These are phyloP conservation scores for Elsinoe necatrix DNA, from an alignment of 2,329 filamentous ascomycete species.

Conservation along the genomic window DNA sequence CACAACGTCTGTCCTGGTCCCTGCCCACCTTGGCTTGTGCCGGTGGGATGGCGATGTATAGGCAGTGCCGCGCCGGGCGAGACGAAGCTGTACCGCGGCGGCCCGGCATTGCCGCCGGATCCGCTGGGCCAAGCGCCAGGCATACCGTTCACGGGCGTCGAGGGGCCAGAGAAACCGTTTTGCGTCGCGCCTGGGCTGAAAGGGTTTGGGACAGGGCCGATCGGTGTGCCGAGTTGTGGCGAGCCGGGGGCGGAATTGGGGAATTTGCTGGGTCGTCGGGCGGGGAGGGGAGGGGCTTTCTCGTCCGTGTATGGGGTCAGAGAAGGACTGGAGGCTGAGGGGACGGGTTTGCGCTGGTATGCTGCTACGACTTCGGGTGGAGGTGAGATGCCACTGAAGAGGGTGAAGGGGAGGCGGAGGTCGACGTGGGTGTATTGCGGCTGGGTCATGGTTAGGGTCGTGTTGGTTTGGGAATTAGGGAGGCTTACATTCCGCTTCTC, in stretches of 20 bases:
- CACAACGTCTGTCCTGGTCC: not conserved
- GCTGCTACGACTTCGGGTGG: slow-evolving; percentile 67
- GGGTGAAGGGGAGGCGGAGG: slow-evolving; percentile 66
- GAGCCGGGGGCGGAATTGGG: not conserved
- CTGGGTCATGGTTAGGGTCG: slow-evolving; percentile 17
- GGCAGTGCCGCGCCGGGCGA: not conserved
- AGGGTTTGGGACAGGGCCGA: not conserved
- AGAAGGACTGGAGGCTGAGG: slow-evolving; percentile 22
- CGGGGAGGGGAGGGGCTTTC: slow-evolving; percentile 10
- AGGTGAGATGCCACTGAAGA: slow-evolving; percentile 82
- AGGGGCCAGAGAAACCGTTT: not conserved
- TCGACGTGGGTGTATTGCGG: slow-evolving; percentile 67
- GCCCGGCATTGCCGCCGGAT: not conserved
- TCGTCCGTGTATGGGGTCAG: slow-evolving; percentile 17
- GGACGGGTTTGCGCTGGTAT: slow-evolving; percentile 33
- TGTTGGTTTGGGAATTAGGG: not conserved
- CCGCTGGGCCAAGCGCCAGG: not conserved
- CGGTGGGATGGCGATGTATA: not conserved
- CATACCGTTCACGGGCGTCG: not conserved
- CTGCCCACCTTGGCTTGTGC: not conserved
- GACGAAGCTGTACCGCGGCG: slow-evolving; percentile 1
- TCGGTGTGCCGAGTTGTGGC: not conserved
- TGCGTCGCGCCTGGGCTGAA: not conserved
- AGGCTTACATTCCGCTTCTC: slow-evolving; percentile 6
- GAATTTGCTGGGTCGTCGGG: slow-evolving; percentile 1